Percentiles rank a stretch among this genome's conserved stretches.
These are phyloP conservation scores for Trametes cingulata DNA, from an alignment of 768 basidiomycete genomes.

Conservation along the genomic window DNA sequence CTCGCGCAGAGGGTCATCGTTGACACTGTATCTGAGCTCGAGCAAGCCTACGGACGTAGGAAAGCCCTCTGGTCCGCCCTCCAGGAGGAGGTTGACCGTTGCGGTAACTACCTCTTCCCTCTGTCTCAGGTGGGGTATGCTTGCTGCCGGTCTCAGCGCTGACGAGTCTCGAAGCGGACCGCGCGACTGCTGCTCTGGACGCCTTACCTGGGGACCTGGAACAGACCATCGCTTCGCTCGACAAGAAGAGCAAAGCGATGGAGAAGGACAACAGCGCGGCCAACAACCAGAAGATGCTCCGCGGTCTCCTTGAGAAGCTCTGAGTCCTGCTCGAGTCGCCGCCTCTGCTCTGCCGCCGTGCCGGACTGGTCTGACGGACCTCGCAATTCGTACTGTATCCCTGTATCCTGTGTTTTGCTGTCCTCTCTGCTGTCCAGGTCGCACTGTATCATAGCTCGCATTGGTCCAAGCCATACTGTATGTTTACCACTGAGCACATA, in stretches of 20 bases:
- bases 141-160: constrained; percentile 10
- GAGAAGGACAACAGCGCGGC: constrained; percentile 28
- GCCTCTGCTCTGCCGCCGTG: neutral
- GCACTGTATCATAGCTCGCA: neutral
- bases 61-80: constrained; percentile 53
- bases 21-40: constrained; percentile 45
- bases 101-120: constrained; percentile 41
- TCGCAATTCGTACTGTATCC: neutral
- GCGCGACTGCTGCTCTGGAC: constrained; percentile 42
- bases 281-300: constrained; percentile 33
- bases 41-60: constrained; percentile 48
- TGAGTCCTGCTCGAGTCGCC: neutral
- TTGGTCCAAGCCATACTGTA: too few species aligned
- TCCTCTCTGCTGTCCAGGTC: too few species aligned
- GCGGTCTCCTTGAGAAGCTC: constrained; percentile 30
- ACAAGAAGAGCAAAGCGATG: constrained; percentile 52
- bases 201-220: constrained; percentile 55
- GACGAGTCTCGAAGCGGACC: constrained; percentile 39
- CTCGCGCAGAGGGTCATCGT: constrained; percentile 45
- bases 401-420: too few species aligned
- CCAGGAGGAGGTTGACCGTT: constrained; percentile 43
- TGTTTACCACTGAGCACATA: too few species aligned
- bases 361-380: neutral
- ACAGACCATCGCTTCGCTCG: constrained; percentile 49
- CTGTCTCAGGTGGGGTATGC: neutral